Percentiles rank a stretch among this genome's conserved stretches.
Evolutionary conservation across 441 rosid genomes (phyloP).

Genomic region (Aquilaria agallochum): DNA sequence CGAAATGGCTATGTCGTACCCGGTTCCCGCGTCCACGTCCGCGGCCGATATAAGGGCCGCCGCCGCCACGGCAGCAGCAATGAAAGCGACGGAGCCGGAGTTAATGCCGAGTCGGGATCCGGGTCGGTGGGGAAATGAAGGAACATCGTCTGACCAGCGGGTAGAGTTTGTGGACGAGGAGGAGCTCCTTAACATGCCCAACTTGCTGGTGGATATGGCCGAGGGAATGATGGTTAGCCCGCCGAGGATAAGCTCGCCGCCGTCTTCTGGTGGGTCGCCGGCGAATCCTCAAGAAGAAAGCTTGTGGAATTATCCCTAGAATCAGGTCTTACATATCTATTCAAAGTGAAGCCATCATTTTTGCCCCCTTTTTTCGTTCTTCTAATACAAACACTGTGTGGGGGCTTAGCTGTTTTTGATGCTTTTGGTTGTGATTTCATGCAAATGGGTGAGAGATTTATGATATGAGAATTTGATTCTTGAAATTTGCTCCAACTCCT

Average conservation of each 20-base stretch:
- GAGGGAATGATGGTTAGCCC: slow-evolving; percentile 88
- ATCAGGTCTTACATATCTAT: no score
- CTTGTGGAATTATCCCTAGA: slow-evolving; percentile 60
- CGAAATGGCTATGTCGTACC: slow-evolving; percentile 39
- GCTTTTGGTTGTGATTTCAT: no score
- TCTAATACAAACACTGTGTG: no score
- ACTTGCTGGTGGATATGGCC: slow-evolving; percentile 82
- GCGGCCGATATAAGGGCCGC: slow-evolving; percentile 66
- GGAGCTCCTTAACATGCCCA: slow-evolving; percentile 76
- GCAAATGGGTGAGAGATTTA: no score
- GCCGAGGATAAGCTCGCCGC: slow-evolving; percentile 62
- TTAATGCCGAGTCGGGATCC: not conserved
- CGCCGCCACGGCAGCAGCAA: slow-evolving; percentile 56
- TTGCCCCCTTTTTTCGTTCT: no score
- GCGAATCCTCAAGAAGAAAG: slow-evolving; percentile 57
- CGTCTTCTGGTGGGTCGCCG: slow-evolving; percentile 47
- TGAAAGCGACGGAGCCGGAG: slow-evolving; percentile 23
- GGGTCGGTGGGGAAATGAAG: slow-evolving; percentile 7
- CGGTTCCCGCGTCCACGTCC: slow-evolving; percentile 53
- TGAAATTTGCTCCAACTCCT: no score
- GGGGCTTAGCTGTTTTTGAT: no score
- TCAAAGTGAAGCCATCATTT: no score
- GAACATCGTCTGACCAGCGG: not conserved
- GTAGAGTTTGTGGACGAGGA: slow-evolving; percentile 65
- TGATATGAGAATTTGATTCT: no score